A percentile compares a stretch with the other conserved stretches of the same genome.
phyloP scores from a whole-genome alignment of 495 filamentous ascomycete species.

The Lasiosphaeria hispida region DNA sequence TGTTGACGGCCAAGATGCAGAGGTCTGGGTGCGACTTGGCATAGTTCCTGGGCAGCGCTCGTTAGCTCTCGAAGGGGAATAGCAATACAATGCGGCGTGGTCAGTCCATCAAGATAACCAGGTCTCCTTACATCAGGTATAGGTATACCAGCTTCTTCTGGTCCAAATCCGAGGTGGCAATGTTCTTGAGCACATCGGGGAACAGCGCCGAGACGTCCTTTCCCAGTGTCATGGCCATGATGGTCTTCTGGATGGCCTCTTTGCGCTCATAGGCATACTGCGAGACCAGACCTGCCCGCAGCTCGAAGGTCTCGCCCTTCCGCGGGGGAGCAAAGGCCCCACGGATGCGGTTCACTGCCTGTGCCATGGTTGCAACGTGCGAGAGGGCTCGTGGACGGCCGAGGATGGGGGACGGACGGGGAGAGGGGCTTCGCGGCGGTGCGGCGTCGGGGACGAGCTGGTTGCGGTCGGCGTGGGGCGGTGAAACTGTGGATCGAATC shows the following conservation, averaged over 20 bases:
- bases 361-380: constrained; percentile 46
- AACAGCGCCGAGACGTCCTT: constrained; percentile 98
- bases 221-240: constrained; percentile 98
- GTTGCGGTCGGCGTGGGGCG: constrained; percentile 10
- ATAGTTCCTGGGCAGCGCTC: constrained; percentile 72
- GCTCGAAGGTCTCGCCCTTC: constrained; percentile 98
- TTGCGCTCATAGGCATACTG: constrained; percentile 99
- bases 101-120: neutral
- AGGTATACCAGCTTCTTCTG: constrained; percentile 99
- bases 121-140: constrained; percentile 78
- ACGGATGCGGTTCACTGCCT: constrained; percentile 92
- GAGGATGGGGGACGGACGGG: neutral
- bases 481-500: constrained; percentile 11
- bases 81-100: neutral
- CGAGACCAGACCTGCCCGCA: constrained; percentile 94
- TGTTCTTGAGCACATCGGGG: constrained; percentile 98
- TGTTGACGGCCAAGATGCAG: constrained; percentile 98
- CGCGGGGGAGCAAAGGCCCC: constrained; percentile 86
- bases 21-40: constrained; percentile 99
- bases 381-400: neutral
- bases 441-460: constrained; percentile 4
- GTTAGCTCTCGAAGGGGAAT: neutral
- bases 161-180: constrained; percentile 89
- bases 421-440: constrained; percentile 8
- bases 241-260: constrained; percentile 98